Evolutionary conservation across 129 eudicot species (phyloP), one percentile per base, ranked within the genome.

Genomic region (Apium graveolens): DNA sequence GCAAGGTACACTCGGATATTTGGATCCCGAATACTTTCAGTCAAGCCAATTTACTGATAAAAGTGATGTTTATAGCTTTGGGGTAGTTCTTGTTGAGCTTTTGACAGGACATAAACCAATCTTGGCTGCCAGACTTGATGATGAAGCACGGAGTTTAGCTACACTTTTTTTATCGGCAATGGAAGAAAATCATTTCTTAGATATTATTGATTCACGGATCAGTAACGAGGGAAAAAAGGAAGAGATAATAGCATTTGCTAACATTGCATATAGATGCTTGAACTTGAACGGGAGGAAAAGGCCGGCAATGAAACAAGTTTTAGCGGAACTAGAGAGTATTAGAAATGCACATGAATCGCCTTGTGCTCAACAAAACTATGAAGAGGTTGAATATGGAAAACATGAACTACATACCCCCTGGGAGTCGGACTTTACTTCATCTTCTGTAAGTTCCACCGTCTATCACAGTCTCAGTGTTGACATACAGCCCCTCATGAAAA

Each of bases 11-110:
- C n/a, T n/a, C n/a, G n/a, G n/a, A n/a, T n/a, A n/a, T n/a, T n/a
- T n/a, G n/a, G n/a, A n/a, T n/a, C n/a, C n/a, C n/a, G n/a, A n/a
- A n/a, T n/a, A n/a, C n/a, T 60, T 60, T 1, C 34, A 10, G 34
- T 60, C 69, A 60, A 0, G 69, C 34, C 69, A 26, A 26, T 60
- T 8, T 11, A 60, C 69, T 2, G 69, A 60, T 27, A 60, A 60
- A 60, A 60, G 69, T 4, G 69, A 55, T 55, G 65, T 55, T 20
- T 55, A 55, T 24, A 55, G 65, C 29, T 55, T 55, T 55, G 65
- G 65, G 34, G 69, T 60, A 60, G 69, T 60, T 60, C 69, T 60
- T 7, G 69, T 60, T n/a, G 69, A 60, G 69, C 69, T 60, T 27
- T 60, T 60, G 34, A 60, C 69, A 6, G 69, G 69, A 60, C 69